Evolutionary conservation across 108 stramenopile species (phyloP), one percentile per base, ranked within the genome.

Genomic region (Pseudonitzschia pungens): DNA sequence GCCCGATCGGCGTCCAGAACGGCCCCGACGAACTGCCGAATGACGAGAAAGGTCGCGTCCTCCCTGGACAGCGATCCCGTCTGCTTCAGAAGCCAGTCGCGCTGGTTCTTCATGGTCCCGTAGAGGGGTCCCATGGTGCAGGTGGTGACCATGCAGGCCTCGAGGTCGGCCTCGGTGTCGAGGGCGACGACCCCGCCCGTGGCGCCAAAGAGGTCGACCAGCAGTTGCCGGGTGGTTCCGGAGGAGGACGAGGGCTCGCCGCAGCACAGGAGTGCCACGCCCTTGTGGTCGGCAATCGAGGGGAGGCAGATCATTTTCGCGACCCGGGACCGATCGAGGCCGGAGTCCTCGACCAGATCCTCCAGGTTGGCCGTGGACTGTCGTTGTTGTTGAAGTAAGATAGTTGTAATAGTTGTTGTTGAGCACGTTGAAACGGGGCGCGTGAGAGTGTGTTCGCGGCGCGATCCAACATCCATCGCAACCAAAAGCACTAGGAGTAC

Each of bases 271-370:
- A 85, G 64, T 50, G 73, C 73, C 26, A 83, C 70, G 26, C 89
- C 89, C 52, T 89, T 73, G 56, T 83, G 79, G 14, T 69, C 68
- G 42, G 89, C 81, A 57, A 90, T 80, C 21, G 84, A 71, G 27
- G 92, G 90, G 0, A 92, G 77, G 71, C 93, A 94, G 67, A 94
- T 94, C 87, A 94, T 85, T 76, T 94, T 94, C 76, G 68, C 86
- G 0, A 94, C 90, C 16, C 52, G 54, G 16, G 70, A 53, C 1
- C 40, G 5, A 18, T 73, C 68, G 24, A 85, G 65, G 31, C 50
- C 36, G 42, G 82, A 77, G 67, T 81, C 54, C 15, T 45, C 11
- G 0, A 69, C 65, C 22, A 84, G 63, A 20, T 73, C 71, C 15
- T 65, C 56, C 18, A 84, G 58, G 28, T 72, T 80, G 16, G 70